These are phyloP conservation scores for Letharia columbiana DNA, from an alignment of 495 filamentous ascomycete species.

Conservation along the genomic window DNA sequence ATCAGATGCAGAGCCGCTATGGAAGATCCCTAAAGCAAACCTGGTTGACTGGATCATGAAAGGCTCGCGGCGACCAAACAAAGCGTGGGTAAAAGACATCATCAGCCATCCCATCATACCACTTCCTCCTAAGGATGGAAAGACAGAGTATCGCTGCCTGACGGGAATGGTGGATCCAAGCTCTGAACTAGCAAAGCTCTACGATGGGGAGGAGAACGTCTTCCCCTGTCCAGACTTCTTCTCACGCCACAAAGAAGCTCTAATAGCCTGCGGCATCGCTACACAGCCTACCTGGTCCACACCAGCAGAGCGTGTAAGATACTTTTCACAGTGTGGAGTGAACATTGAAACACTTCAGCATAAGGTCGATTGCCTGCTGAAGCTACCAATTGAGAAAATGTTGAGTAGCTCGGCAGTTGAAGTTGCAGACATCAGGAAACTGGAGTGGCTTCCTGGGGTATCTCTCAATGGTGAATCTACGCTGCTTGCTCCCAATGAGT, in stretches of 20 bases:
- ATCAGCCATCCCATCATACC: conserved; percentile 6
- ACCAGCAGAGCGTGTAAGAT: background rate
- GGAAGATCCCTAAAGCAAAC: conserved; percentile 5
- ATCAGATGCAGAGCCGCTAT: background rate
- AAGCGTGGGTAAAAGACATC: background rate
- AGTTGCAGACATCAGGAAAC: background rate
- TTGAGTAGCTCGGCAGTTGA: background rate
- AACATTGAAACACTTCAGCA: conserved; percentile 16
- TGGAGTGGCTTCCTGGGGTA: conserved; percentile 30
- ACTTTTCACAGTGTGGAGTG: conserved; percentile 22
- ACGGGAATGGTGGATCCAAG: conserved; percentile 20
- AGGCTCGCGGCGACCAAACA: background rate
- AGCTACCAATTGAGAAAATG: conserved; percentile 2
- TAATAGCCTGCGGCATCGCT: conserved; percentile 26
- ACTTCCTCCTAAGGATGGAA: background rate
- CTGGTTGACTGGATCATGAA: conserved; percentile 15
- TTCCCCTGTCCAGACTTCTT: conserved; percentile 27
- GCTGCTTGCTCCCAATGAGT: conserved; percentile 23
- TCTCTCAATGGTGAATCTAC: conserved; percentile 8
- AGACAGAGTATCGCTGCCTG: conserved; percentile 4
- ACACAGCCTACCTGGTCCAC: background rate
- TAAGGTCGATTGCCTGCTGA: conserved; percentile 24
- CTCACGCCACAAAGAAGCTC: conserved; percentile 15
- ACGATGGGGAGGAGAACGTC: conserved; percentile 29
- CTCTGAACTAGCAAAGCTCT: conserved; percentile 15